Evolutionary conservation across 164 flowering plant genomes (phyloP), one percentile per base, ranked within the genome.

Genomic region (Echeveria elegans): DNA sequence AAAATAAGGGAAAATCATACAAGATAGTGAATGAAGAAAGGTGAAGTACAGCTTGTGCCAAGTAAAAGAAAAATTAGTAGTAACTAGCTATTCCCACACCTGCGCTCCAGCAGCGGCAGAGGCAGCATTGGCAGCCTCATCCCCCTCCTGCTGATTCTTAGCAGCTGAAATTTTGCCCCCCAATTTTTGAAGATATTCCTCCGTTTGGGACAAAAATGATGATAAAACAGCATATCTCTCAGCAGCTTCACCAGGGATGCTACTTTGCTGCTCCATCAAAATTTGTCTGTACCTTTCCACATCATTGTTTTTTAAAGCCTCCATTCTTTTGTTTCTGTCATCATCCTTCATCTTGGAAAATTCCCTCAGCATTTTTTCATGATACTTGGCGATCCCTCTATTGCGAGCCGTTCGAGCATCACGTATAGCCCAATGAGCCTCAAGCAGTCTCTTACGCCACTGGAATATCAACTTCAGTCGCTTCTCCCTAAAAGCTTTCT

Each of bases 391-490:
- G 73, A 95, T 92, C 68, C 97, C 99, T 71, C 97, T 84, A 67
- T 95, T 95, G 4, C 99, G 92, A 4, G 97, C 90, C 71, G 90
- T 90, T 24, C 99, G 83, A 68, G 99, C 99, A 87, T 95, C 97
- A 68, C 99, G 96, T 24, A 95, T 86, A 31, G 86, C 89, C 97
- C 97, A 95, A 60, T 95, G 99, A 69, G 91, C 82, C 81, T 95
- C 99, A 68, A 92, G 90, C 73, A 95, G 91, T 80, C 85, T 92
- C 79, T 95, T 95, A 30, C 97, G 96, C 99, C 99, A 95, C 69
- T 82, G 96, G 70, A 92, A 87, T 50, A 95, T 84, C 30, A 88
- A 82, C 78, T 92, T 95, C 64, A 92, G 66, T 67, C 92, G 99
- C 76, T 85, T 92, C 70, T 92, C 99, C 73, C 99, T 82, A 47